Conservation (phyloP, 805 yeast species). For the Jamesozyma gamospora region DNA sequence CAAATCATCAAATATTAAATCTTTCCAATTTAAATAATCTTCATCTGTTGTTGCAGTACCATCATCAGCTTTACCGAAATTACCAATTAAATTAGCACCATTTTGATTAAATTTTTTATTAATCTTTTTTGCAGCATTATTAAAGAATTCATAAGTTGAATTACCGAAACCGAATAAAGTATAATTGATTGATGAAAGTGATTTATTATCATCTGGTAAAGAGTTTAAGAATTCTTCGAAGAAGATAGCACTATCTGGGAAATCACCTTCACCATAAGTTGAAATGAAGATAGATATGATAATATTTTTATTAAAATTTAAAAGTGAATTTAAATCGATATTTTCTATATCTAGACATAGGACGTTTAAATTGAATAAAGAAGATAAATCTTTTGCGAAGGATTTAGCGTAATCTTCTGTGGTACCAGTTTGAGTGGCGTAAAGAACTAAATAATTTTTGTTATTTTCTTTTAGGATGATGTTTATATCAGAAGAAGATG, state of each 20-base stretch:
- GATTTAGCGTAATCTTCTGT: conserved; percentile 95
- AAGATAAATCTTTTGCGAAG: conserved; percentile 76
- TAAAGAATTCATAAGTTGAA: conserved; percentile 86
- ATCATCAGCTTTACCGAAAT: conserved; percentile 89
- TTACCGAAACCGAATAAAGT: conserved; percentile 90
- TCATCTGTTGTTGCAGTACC: conserved; percentile 93
- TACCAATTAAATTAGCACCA: conserved; percentile 66
- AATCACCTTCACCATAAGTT: conserved; percentile 97
- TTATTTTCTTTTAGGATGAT: conserved; percentile 49
- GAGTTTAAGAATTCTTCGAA: conserved; percentile 63
- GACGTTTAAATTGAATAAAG: conserved; percentile 70
- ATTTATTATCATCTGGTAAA: conserved; percentile 39
- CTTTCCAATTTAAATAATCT: conserved; percentile 91
- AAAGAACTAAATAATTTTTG: conserved; percentile 72
- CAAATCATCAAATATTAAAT: conserved; percentile 54
- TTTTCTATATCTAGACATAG: conserved; percentile 85
- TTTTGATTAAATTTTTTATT: conserved; percentile 43
- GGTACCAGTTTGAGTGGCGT: conserved; percentile 96
- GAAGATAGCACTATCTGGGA: conserved; percentile 85
- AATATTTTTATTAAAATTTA: conserved; percentile 47
- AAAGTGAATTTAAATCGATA: conserved; percentile 72
- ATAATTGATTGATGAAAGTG: conserved; percentile 40
- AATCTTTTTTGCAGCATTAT: conserved; percentile 64
- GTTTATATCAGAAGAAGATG: too few relatives aligned
- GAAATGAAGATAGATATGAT: conserved; percentile 75